A percentile compares a stretch with the other conserved stretches of the same genome.
These are phyloP conservation scores for Hansenula sp. DNA, from an alignment of 1,139 yeast genomes.

Conservation along the genomic window DNA sequence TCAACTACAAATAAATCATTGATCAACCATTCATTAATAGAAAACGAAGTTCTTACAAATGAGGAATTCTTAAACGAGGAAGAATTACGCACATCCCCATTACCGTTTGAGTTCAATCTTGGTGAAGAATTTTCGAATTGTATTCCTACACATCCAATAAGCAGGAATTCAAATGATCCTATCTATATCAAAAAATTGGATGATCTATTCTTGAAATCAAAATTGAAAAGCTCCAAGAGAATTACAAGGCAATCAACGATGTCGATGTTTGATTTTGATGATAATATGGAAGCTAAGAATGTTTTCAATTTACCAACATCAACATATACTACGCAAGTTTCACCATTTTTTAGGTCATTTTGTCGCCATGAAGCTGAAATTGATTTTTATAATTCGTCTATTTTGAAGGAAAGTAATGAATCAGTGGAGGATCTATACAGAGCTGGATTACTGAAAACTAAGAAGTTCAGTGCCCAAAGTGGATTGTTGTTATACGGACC, in stretches of 20 bases:
- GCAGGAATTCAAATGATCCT: neutral
- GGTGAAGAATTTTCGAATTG: slow-evolving; percentile 3
- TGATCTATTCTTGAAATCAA: slow-evolving; percentile 11
- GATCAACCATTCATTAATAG: slow-evolving; percentile 32
- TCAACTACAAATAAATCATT: slow-evolving; percentile 32
- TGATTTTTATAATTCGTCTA: neutral
- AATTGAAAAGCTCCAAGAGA: slow-evolving; percentile 9
- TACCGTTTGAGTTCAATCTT: slow-evolving; percentile 18
- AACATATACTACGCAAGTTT: slow-evolving; percentile 15
- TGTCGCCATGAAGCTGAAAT: slow-evolving; percentile 12
- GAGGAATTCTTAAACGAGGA: slow-evolving; percentile 26
- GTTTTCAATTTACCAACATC: slow-evolving; percentile 14
- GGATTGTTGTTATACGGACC: slow-evolving; percentile 4
- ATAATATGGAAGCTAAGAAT: slow-evolving; percentile 6
- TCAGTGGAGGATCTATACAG: neutral
- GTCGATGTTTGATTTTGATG: slow-evolving; percentile 5
- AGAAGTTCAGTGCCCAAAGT: slow-evolving; percentile 2
- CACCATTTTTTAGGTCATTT: slow-evolving; percentile 20
- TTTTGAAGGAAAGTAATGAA: slow-evolving; percentile 1
- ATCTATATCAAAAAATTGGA: slow-evolving; percentile 8
- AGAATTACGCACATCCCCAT: slow-evolving; percentile 10
- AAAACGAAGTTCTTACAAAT: slow-evolving; percentile 37
- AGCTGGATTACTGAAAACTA: neutral
- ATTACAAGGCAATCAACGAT: slow-evolving; percentile 12
- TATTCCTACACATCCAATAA: slow-evolving; percentile 7